phyloP scores from a whole-genome alignment of 805 yeast species.

The Candida awuae region DNA sequence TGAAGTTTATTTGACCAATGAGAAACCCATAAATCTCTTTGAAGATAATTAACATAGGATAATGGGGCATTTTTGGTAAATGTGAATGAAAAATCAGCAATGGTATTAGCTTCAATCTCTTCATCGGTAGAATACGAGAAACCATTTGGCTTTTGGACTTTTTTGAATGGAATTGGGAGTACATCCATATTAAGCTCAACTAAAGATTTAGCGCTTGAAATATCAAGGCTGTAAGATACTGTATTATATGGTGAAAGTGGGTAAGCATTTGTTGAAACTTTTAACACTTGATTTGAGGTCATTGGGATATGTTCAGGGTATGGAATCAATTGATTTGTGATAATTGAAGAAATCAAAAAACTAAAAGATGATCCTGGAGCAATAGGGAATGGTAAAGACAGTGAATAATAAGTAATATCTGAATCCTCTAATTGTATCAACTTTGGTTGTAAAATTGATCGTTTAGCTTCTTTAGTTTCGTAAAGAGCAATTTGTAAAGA shows the following conservation, averaged over 20 bases:
- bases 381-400: constrained; percentile 56
- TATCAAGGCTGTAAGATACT: constrained; percentile 32
- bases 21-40: constrained; percentile 82
- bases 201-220: constrained; percentile 31
- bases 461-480: constrained; percentile 14
- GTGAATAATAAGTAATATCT: constrained; percentile 34
- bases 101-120: constrained; percentile 37
- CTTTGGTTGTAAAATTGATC: constrained; percentile 18
- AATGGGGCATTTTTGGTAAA: constrained; percentile 64
- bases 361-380: constrained; percentile 50
- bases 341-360: constrained; percentile 42
- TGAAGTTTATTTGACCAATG: constrained; percentile 68
- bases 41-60: constrained; percentile 47
- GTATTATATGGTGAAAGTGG: constrained; percentile 61
- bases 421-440: constrained; percentile 10
- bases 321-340: constrained; percentile 44
- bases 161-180: constrained; percentile 8
- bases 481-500: constrained; percentile 22
- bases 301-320: constrained; percentile 56
- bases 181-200: constrained; percentile 1
- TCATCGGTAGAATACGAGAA: constrained; percentile 4
- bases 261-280: constrained; percentile 42
- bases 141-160: constrained; percentile 25
- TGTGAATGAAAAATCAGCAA: constrained; percentile 43
- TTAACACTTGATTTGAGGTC: constrained; percentile 52